Base-by-base conservation (phyloP, 2,329 filamentous ascomycete genomes). In the Colletotrichum tropicale region DNA sequence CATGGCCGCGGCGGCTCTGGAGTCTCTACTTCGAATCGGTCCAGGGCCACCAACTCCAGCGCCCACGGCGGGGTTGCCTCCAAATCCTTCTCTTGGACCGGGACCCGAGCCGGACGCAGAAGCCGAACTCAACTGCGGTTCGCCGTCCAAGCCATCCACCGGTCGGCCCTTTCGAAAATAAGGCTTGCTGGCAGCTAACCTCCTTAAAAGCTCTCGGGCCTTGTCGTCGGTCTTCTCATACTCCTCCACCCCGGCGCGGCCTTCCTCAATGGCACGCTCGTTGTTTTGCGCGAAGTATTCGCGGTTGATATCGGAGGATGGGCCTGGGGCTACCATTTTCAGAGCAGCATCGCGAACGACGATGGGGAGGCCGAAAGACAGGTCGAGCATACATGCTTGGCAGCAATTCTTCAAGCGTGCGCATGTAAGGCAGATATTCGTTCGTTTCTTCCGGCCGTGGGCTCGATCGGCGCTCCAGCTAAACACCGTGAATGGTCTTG, bases 271-370 rank as follows among this genome's bases (percentile, higher is more conserved):
- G 76, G 98, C 95, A 81, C 93, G 94, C 87, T 98, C 96, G 85
- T 98, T 96, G 83, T 98, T 97, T 83, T 99, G 97, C 16, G 97
- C 97, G 84, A 98, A 99, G 86, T 97, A 99, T 86, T 99, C 96
- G 80, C 97, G 89, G 87, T 99, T 99, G 84, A 99, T 95, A 71
- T 95, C 94, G 83, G 95, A 98, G 78, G 95, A 92, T 1, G 97
- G 97, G 0, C 97, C 97, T 0, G 97, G 96, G 1, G 96, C 96
- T 56, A 98, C 95, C 94, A 99, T 98, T 88, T 98, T 98, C 78
- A 99, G 89, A 7, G 98, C 97, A 5, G 97, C 97, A 88, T 99
- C 97, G 82, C 97, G 93, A 74, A 99, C 95, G 16, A 96, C 94
- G 81, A 99, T 98, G 13, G 97, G 97, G 32, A 99, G 89, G 28